A percentile compares a stretch with the other conserved stretches of the same genome.
Conservation (phyloP, 2,329 filamentous ascomycete species). For the Elsinoe fawcettii region DNA sequence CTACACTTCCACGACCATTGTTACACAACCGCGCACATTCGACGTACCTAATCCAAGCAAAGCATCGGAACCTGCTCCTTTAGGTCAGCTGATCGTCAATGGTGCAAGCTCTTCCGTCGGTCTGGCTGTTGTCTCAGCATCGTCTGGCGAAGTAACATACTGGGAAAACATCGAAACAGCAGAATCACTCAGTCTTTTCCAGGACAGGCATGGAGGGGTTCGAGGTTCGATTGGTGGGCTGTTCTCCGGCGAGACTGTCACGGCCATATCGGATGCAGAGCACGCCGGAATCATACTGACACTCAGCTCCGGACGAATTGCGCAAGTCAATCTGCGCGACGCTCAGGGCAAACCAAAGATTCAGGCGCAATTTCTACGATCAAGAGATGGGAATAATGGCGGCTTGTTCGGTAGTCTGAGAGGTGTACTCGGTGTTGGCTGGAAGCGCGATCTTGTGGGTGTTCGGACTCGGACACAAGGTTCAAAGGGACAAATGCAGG, state of each 20-base stretch:
- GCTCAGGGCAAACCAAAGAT: constrained; percentile 77
- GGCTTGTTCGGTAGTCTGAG: constrained; percentile 77
- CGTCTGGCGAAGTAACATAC: constrained; percentile 77
- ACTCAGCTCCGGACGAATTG: constrained; percentile 77
- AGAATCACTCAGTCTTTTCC: constrained; percentile 73
- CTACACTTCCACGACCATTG: constrained; percentile 57
- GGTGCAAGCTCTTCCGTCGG: constrained; percentile 72
- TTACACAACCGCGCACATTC: constrained; percentile 72
- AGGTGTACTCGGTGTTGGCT: constrained; percentile 62
- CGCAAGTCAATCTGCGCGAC: constrained; percentile 80
- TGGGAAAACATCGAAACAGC: constrained; percentile 94
- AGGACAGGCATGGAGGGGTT: constrained; percentile 71
- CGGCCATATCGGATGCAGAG: constrained; percentile 73
- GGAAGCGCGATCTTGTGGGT: constrained; percentile 71
- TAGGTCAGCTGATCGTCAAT: constrained; percentile 74
- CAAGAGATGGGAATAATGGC: constrained; percentile 47
- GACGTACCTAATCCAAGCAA: constrained; percentile 66
- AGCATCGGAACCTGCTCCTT: constrained; percentile 62
- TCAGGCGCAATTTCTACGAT: constrained; percentile 66
- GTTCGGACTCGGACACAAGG: constrained; percentile 65
- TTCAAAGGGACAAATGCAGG: constrained; percentile 73
- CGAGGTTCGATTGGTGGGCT: constrained; percentile 66
- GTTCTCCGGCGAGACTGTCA: constrained; percentile 68
- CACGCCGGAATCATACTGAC: constrained; percentile 78
- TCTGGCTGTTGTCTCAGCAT: constrained; percentile 76